A percentile compares a stretch with the other conserved stretches of the same genome.
phyloP scores from a whole-genome alignment of 768 basidiomycete genomes.

The Xerocomellus intermedius region DNA sequence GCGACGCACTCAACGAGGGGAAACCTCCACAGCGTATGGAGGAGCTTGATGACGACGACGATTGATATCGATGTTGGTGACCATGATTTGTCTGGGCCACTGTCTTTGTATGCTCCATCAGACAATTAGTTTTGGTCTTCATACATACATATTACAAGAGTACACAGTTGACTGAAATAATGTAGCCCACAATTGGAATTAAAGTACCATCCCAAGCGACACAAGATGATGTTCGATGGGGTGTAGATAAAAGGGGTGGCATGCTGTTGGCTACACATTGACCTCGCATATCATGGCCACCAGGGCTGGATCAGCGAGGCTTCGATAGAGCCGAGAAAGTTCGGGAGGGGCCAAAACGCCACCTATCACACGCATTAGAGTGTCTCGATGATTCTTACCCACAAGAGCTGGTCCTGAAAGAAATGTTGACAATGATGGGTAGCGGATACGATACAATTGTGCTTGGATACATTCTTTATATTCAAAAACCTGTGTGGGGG shows the following conservation, averaged over 20 bases:
- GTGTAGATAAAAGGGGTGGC: slow-evolving; percentile 11
- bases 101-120: background rate
- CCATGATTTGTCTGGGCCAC: background rate
- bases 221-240: slow-evolving; percentile 23
- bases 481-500: slow-evolving; percentile 27
- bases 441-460: background rate
- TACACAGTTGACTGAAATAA: slow-evolving; percentile 3
- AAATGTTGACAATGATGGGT: background rate
- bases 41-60: slow-evolving; percentile 50
- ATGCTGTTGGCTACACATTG: slow-evolving; percentile 62
- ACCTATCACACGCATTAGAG: background rate
- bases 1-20: slow-evolving; percentile 46
- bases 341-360: too few species aligned
- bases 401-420: background rate
- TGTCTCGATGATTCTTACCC: background rate
- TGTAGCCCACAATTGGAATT: slow-evolving; percentile 21
- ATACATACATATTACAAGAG: background rate
- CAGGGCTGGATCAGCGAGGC: slow-evolving; percentile 42
- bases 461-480: background rate
- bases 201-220: slow-evolving; percentile 21
- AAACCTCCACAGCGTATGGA: slow-evolving; percentile 27
- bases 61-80: slow-evolving; percentile 12
- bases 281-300: slow-evolving; percentile 49
- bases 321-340: slow-evolving; percentile 53
- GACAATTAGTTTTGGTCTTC: background rate